Evolutionary conservation across 305 asterid genomes (phyloP), one percentile per base, ranked within the genome.

Genomic region (Andrographis paniculata): DNA sequence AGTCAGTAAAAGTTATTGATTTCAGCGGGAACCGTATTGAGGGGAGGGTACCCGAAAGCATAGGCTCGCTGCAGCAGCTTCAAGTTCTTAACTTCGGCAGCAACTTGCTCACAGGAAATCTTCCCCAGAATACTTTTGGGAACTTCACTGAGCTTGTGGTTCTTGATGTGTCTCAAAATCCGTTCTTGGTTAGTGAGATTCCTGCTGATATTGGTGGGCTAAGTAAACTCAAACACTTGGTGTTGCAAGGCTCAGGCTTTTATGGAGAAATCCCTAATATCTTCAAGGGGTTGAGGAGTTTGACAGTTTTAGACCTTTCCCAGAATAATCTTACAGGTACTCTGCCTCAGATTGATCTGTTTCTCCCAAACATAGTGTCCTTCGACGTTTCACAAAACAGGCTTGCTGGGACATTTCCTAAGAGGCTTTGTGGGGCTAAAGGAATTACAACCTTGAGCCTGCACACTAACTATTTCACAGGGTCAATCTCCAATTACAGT

Each of bases 331-430:
- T 86, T 30, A 75, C 80, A 60, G 94, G 94, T 42, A 21, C 9
- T 39, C 44, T 80, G 20, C 89, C 93, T 49, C 23, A 52, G 60
- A 38, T 72, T 41, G 74, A 61, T 48, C 30, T 45, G n/a, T 69
- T 65, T 52, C 79, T 71, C 40, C 94, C 79, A 63, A 74, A 76
- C 52, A 65, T 87, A 64, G 71, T 75, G 46, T 73, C 93, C 55
- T 80, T 87, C 63, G 96, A 87, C 74, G 82, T 78, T 66, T 80
- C 96, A 49, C 76, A 69, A 45, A 82, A 87, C 61, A 77, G 69
- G 77, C 66, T 87, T 62, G 68, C 61, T 69, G 94, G 93, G 64
- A 18, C 59, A 28, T 75, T 87, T 63, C 96, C 94, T 58, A 48
- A 24, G 56, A 76, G 82, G 21, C 19, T 78, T 50, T 87, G 94